Evolutionary conservation across 2,329 filamentous ascomycete genomes (phyloP), one percentile per base, ranked within the genome.

Genomic region (Aspergillus intermedius): DNA sequence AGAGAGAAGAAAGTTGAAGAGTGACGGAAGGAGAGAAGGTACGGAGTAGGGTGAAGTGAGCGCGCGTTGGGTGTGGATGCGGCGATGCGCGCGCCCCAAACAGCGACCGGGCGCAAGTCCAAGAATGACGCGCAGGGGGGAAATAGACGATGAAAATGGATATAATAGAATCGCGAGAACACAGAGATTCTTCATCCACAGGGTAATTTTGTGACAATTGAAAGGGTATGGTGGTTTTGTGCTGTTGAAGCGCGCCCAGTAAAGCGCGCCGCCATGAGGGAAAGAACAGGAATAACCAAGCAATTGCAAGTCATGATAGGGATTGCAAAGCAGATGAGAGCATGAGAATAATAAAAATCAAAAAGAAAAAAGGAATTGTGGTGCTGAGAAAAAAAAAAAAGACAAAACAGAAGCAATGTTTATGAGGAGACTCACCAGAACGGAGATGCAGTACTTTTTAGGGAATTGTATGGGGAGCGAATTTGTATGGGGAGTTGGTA

Each of bases 371-470:
- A 56, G 54, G 3, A 19, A 2, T 61, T 57, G 60, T 64, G 58
- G 58, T 61, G 60, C 58, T 55, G 50, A 55, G 47, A 10, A 45
- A 49, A 54, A 54, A 53, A 51, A 49, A 52, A 54, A 53, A 50
- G 49, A 52, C 44, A 52, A 52, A 53, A 53, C 49, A 49, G 47
- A 21, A 17, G 42, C 52, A 55, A 51, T 61, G 55, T 62, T 60
- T 58, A 63, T 60, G 58, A 56, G 63, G 61, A 59, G 61, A 61
- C 63, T 64, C 59, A 68, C 65, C 62, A 58, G 60, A 56, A 56
- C 59, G 61, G 60, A 60, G 64, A 63, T 63, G 60, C 56, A 64
- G 63, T 67, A 69, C 63, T 59, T 60, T 64, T 65, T 69, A 54
- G 51, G 50, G 51, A 57, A 54, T 60, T 66, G 64, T 68, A 66